Base-by-base conservation (phyloP, 2,329 filamentous ascomycete species). In the Cytospora schulzeri region DNA sequence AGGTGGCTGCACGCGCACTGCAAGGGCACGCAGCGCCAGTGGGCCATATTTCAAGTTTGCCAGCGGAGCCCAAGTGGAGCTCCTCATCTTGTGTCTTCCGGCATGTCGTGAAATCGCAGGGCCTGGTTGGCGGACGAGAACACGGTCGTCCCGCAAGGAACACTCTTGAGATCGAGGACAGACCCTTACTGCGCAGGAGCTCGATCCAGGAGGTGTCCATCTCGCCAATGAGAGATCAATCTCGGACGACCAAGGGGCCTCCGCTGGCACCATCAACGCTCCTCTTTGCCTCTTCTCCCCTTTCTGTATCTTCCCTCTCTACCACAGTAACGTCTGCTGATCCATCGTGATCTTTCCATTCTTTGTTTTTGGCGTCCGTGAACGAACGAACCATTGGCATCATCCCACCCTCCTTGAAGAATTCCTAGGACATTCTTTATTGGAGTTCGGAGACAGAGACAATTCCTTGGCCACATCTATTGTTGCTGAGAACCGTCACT, bases 401-500 rank as follows among this genome's bases (percentile, higher is more conserved):
- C 51, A 38, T 38, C 60, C 60, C 51, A 41, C 60, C 55, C 52
- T 68, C 60, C 56, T 64, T 60, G 66, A 64, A 51, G 24, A 24
- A 17, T 26, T 28, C 58, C 51, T 29, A 54, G 52, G 59, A 41
- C 50, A 29, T 31, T 59, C 38, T 54, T 29, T 54, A 22, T 58
- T 66, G 65, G 65, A 65, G 65, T 66, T 53, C 60, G 65, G 60
- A 62, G 58, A 57, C 52, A 62, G 53, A 51, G 33, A 50, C 55
- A 41, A 33, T 52, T 52, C 62, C 62, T 59, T 57, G 63, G 62
- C 57, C 35, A 62, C 65, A 58, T 51, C 38, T 38, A 65, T 60
- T 59, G 66, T 66, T 58, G 57, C 62, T 63, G 66, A 64, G 66
- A 69, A 65, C 66, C 59, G 66, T 68, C 70, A 59, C 67, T 67